These are phyloP conservation scores for Fusarium newnesense DNA, from an alignment of 2,329 filamentous ascomycete species.

Conservation along the genomic window DNA sequence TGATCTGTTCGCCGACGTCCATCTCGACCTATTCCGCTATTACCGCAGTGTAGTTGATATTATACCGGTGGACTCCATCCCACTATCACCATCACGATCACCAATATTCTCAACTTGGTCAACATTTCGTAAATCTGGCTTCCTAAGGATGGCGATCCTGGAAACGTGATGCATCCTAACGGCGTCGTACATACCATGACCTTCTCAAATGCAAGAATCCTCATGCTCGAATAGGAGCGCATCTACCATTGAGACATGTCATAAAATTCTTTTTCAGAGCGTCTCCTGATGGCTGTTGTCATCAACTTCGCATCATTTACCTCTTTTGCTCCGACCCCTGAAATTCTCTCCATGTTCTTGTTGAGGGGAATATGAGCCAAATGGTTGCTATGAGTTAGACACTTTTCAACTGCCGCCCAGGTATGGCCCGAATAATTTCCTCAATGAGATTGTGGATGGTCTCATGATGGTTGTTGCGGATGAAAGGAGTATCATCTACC, in stretches of 20 bases:
- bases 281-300: no score
- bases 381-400: no score
- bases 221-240: not conserved
- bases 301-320: not conserved
- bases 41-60: not conserved
- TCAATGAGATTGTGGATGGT: not conserved
- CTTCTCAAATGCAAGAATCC: no score
- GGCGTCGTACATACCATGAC: not conserved
- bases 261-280: not conserved
- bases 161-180: not conserved
- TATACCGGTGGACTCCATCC: no score
- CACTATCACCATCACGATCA: accelerated
- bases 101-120: accelerated
- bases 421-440: not conserved
- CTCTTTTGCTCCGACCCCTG: not conserved
- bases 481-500: not conserved
- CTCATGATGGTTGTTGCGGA: not conserved
- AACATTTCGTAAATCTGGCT: no score
- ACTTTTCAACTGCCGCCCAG: not conserved
- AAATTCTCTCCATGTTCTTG: not conserved
- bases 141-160: not conserved
- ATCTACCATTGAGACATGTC: not conserved
- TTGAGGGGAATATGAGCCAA: no score
- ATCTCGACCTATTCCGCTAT: not conserved
- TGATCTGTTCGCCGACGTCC: not conserved